Evolutionary conservation across 257 asterid genomes (phyloP).

Genomic region (Dorcoceras hygrometricum): DNA sequence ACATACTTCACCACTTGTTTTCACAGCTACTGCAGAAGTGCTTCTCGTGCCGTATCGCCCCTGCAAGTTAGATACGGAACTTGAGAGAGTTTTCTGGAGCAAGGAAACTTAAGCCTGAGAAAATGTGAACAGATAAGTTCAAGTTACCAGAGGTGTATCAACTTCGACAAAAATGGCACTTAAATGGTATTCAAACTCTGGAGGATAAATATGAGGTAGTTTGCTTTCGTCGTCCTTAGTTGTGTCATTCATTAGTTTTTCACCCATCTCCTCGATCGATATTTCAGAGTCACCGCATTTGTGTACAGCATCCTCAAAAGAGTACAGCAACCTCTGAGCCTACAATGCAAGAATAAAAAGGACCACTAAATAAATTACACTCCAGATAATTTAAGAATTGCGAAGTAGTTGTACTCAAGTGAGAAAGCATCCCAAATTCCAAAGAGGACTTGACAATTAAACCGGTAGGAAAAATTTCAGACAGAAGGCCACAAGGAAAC

Average conservation of each 20-base stretch:
- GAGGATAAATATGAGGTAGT: constrained; percentile 52
- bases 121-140: not conserved
- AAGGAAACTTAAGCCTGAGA: not conserved
- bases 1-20: constrained; percentile 34
- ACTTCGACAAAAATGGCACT: constrained; percentile 75
- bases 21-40: constrained; percentile 49
- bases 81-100: not conserved
- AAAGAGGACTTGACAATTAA: not conserved
- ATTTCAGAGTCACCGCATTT: constrained; percentile 32
- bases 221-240: constrained; percentile 49
- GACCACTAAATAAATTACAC: not conserved
- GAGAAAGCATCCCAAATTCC: not conserved
- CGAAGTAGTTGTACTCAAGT: not conserved
- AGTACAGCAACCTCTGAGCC: constrained; percentile 48
- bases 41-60: constrained; percentile 83
- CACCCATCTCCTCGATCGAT: constrained; percentile 31
- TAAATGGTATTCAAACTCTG: constrained; percentile 53
- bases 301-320: constrained; percentile 35
- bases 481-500: not conserved
- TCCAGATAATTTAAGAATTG: too few species aligned
- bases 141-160: constrained; percentile 47
- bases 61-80: constrained; percentile 25
- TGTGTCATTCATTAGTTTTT: constrained; percentile 42
- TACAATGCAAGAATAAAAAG: constrained; percentile 23
- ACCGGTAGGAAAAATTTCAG: not conserved